Evolutionary conservation across 2,329 filamentous ascomycete genomes (phyloP), one percentile per base, ranked within the genome.

Genomic region (Ceratocystis colombiana): DNA sequence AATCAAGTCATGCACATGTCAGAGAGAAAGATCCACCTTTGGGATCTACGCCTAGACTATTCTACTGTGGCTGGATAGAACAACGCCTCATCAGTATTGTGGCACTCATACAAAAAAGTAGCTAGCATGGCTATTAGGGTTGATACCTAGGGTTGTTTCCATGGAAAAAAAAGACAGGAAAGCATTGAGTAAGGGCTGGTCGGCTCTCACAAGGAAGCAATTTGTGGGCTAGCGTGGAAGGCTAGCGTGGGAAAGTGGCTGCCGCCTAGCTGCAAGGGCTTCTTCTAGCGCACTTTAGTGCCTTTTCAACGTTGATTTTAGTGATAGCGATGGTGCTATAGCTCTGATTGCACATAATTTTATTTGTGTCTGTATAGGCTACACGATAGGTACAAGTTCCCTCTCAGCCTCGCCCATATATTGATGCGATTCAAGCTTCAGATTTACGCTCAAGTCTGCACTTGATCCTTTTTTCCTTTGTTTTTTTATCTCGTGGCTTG

Each of bases 1-100:
- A 59, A 59, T 37, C 22, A 12, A 37, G 55, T 30, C 55, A 59
- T 59, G 55, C 30, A 20, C 55, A 59, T 37, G 55, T 59, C 55
- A 59, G 17, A 59, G 17, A 37, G 46, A 6, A 15, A 30, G 55
- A 20, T 37, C 55, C 55, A 59, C 55, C 28, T 20, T 59, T 59
- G 7, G 10, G 55, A 41, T 41, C 10, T 41, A 41, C 10, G 37
- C 37, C 37, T 41, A 41, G 37, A 41, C 37, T 15, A 5, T 41
- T 41, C 10, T 41, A 12, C 10, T 41, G 37, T 41, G 37, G 37
- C 37, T 3, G 12, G 37, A 3, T 5, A 12, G 3, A 15, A 2
- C 37, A 41, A 15, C 37, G 37, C 37, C 37, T 41, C 37, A 41
- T 15, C 10, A 41, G 3, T 10, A 15, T 41, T 41, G 37, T 41